Percentiles rank a stretch among this genome's conserved stretches.
These are phyloP conservation scores for Monosporozyma yasuniensis DNA, from an alignment of 805 yeast genomes.

Conservation along the genomic window DNA sequence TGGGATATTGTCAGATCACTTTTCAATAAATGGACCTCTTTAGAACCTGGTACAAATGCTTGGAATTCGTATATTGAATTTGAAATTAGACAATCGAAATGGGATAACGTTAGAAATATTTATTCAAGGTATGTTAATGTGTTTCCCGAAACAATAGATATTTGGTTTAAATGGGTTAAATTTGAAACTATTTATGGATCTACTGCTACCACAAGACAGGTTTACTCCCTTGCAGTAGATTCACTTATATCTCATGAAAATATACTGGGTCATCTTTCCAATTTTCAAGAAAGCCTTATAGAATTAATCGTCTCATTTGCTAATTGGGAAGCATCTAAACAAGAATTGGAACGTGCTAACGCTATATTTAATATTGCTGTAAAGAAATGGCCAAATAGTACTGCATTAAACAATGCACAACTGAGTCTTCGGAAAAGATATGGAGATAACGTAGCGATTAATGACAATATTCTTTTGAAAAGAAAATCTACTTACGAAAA, in stretches of 20 bases:
- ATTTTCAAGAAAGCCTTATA: slow-evolving; percentile 32
- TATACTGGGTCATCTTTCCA: slow-evolving; percentile 9
- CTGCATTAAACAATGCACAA: slow-evolving; percentile 34
- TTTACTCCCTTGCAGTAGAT: slow-evolving; percentile 62
- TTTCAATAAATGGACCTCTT: slow-evolving; percentile 70
- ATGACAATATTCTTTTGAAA: slow-evolving; percentile 42
- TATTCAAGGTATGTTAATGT: slow-evolving; percentile 47
- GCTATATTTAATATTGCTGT: slow-evolving; percentile 48
- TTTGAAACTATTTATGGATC: slow-evolving; percentile 53
- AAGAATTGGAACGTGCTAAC: slow-evolving; percentile 55
- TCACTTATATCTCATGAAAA: slow-evolving; percentile 28
- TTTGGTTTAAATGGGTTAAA: slow-evolving; percentile 70
- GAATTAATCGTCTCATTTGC: slow-evolving; percentile 43
- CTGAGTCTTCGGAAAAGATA: slow-evolving; percentile 56
- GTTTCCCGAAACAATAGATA: slow-evolving; percentile 39
- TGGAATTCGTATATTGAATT: slow-evolving; percentile 71
- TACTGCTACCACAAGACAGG: slow-evolving; percentile 44
- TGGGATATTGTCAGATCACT: slow-evolving; percentile 51
- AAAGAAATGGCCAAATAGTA: slow-evolving; percentile 35
- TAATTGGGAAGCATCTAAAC: slow-evolving; percentile 53
- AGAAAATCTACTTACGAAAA: slow-evolving; percentile 49
- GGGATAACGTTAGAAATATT: slow-evolving; percentile 47
- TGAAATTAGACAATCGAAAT: slow-evolving; percentile 58
- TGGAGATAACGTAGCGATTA: slow-evolving; percentile 50
- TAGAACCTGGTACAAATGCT: slow-evolving; percentile 61